Evolutionary conservation across 495 filamentous ascomycete species (phyloP).

Genomic region (Hypoxylon fragiforme): DNA sequence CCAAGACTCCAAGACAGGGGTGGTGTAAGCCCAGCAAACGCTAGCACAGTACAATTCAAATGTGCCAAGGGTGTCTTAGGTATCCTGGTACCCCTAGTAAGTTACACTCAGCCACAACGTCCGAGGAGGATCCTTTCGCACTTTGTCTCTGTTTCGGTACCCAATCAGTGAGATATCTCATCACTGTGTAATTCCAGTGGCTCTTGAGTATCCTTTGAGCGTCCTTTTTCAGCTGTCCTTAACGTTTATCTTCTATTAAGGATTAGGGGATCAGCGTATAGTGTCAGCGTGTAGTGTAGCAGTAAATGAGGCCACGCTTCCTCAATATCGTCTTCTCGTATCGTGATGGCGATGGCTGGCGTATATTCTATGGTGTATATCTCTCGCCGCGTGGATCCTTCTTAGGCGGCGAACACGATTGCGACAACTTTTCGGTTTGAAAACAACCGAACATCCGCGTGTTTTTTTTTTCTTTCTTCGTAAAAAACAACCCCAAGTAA

Average conservation of each 20-base stretch:
- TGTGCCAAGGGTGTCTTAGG: constrained; percentile 19
- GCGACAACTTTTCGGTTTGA: constrained; percentile 22
- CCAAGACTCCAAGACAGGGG: constrained; percentile 18
- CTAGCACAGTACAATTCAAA: constrained; percentile 1
- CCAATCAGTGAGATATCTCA: constrained; percentile 20
- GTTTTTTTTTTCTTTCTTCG: too few relatives aligned
- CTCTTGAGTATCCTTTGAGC: background rate
- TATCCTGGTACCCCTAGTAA: constrained; percentile 5
- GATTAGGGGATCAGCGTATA: background rate
- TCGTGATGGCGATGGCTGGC: too few relatives aligned
- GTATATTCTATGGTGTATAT: too few relatives aligned
- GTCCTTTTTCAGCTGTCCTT: constrained; percentile 17
- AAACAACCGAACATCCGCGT: constrained; percentile 3
- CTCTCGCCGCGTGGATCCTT: constrained; percentile 10
- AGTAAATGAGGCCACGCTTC: constrained; percentile 25
- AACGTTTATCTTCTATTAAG: too few relatives aligned
- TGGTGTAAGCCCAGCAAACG: constrained; percentile 16
- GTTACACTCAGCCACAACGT: constrained; percentile 37
- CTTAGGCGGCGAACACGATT: constrained; percentile 32
- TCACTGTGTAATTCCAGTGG: constrained; percentile 19
- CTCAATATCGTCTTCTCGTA: constrained; percentile 9
- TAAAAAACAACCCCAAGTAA: too few relatives aligned
- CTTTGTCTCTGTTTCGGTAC: constrained; percentile 34
- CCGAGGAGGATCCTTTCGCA: constrained; percentile 34
- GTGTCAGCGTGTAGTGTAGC: background rate